Base-by-base conservation (phyloP, 176 grass and related monocot species). In the Pharus latifolius region DNA sequence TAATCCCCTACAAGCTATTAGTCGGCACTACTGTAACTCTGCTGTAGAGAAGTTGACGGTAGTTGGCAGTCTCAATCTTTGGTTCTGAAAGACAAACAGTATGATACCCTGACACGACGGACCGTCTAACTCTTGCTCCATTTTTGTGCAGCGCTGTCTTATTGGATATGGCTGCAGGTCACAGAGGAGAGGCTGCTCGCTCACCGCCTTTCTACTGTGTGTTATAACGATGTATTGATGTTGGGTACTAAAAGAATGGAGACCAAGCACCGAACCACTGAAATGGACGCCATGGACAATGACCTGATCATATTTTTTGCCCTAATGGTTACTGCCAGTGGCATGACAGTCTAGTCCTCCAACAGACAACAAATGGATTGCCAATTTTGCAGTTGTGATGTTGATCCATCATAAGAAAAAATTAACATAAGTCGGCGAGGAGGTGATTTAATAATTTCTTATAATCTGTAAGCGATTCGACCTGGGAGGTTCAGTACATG, bases 101-200 rank as follows among this genome's bases (percentile, higher is more conserved):
- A 12, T 43, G 75, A 20, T 67, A 33, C 26, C 60, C 61, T 34
- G 69, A 84, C 69, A 18, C 26, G 69, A 84, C 61, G 6, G 27
- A 4, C 53, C 34, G 19, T 79, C 75, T 45, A 61, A 68, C 69
- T 28, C 69, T 48, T 59, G 29, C 52, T 23, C 53, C 53, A 67
- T 79, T 74, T 79, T 44, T 84, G 65, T 47, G 37, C 53, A 26
- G 34, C 27, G 24, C 23, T 49, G 42, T 74, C 56, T 71, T 47
- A 1, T 42, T 63, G 60, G 22, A 70, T 45, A 78, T 49, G 56
- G 67, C 65, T 57, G 73, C 65, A 63, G 22, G 65, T 63, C 38
- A 63, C 80, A 31, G 41, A 43, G 32, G 31, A 43, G 41, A 24
- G 18, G n/a, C 38, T 24, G 18, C 71, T 60, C 69, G 45, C 8